Conservation (phyloP, 192 early-diverging fungal genomes). For the Backusella luteola region DNA sequence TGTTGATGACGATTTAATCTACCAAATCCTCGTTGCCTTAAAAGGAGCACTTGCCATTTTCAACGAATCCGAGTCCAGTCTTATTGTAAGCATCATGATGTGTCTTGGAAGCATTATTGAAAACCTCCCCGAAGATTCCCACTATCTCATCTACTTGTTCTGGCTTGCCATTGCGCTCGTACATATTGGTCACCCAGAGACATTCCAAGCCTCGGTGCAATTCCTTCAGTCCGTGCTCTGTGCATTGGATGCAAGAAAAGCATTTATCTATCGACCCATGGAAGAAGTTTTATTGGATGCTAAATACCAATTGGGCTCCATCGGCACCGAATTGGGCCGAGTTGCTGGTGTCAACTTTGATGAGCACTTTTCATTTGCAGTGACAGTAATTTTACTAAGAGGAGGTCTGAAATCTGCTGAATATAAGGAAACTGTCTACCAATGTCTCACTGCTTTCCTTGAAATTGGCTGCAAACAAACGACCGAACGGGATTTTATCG, state of each 20-base stretch:
- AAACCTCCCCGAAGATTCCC: constrained; percentile 70
- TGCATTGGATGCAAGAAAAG: constrained; percentile 66
- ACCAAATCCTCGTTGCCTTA: constrained; percentile 88
- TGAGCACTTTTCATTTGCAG: constrained; percentile 82
- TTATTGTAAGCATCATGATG: constrained; percentile 84
- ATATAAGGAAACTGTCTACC: constrained; percentile 65
- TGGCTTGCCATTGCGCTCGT: constrained; percentile 87
- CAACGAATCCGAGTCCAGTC: constrained; percentile 71
- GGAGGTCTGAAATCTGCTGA: constrained; percentile 77
- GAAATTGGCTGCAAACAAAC: constrained; percentile 62
- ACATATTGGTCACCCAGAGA: constrained; percentile 74
- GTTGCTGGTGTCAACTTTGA: constrained; percentile 76
- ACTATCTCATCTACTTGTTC: constrained; percentile 80
- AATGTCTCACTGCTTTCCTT: constrained; percentile 66
- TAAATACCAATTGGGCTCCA: constrained; percentile 65
- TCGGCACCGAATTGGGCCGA: constrained; percentile 65
- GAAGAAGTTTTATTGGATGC: constrained; percentile 67
- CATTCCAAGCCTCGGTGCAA: constrained; percentile 67
- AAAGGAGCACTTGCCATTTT: constrained; percentile 83
- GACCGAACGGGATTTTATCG: constrained; percentile 30
- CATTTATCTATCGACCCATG: constrained; percentile 57
- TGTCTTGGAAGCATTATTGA: constrained; percentile 83
- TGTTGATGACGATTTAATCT: constrained; percentile 86
- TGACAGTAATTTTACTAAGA: constrained; percentile 74
- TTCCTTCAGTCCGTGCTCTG: constrained; percentile 70